Conservation (phyloP, 2,329 filamentous ascomycete species). For the Fusarium sp. region DNA sequence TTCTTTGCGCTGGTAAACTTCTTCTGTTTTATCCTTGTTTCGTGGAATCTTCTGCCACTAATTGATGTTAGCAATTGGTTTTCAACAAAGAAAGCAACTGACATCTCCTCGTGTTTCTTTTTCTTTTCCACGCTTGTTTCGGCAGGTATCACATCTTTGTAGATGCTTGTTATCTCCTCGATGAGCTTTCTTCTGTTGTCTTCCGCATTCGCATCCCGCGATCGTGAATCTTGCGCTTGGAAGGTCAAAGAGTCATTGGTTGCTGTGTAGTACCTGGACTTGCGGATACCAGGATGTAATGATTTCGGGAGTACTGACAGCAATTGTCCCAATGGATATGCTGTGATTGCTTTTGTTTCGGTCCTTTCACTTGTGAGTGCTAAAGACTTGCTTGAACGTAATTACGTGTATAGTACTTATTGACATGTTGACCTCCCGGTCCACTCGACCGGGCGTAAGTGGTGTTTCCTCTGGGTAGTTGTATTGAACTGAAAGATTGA, state of each 20-base stretch:
- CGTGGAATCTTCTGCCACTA: constrained; percentile 59
- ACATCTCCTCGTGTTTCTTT: constrained; percentile 61
- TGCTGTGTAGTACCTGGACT: constrained; percentile 63
- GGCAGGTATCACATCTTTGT: constrained; percentile 56
- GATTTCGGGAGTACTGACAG: constrained; percentile 56
- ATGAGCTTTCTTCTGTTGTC: constrained; percentile 62
- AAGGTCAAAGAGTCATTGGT: constrained; percentile 63
- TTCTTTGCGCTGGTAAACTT: constrained; percentile 62
- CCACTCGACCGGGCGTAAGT: constrained; percentile 68
- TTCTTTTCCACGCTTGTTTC: constrained; percentile 57
- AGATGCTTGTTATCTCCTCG: constrained; percentile 60
- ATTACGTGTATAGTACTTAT: constrained; percentile 58
- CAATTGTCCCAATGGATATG: constrained; percentile 60
- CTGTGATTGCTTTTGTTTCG: constrained; percentile 67
- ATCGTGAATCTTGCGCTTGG: constrained; percentile 64
- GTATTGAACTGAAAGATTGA: constrained; percentile 52
- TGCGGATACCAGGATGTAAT: constrained; percentile 57
- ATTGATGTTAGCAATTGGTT: constrained; percentile 6
- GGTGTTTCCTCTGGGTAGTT: constrained; percentile 61
- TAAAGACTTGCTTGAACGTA: constrained; percentile 49
- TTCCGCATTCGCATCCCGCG: constrained; percentile 60
- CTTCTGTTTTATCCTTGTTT: constrained; percentile 57
- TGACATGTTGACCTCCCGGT: constrained; percentile 69
- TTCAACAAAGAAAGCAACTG: constrained; percentile 20
- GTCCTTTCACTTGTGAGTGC: constrained; percentile 61